These are phyloP conservation scores for Excoecaria cochinchinensis DNA, from an alignment of 345 rosid species.

Conservation along the genomic window DNA sequence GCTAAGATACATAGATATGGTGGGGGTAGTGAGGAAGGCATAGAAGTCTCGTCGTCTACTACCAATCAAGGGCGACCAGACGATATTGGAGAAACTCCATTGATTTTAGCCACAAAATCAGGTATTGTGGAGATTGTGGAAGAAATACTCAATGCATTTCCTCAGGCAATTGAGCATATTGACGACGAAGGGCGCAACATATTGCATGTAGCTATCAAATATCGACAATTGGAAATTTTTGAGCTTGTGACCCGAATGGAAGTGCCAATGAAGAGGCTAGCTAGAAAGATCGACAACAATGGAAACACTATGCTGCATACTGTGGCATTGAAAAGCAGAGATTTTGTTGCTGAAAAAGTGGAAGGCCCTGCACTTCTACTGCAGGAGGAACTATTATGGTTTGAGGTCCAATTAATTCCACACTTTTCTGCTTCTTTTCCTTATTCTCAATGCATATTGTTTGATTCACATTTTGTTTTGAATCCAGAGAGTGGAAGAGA, in stretches of 20 bases:
- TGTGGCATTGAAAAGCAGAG: not conserved
- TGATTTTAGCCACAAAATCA: conserved; percentile 13
- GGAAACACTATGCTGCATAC: conserved; percentile 2
- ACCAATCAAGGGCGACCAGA: not conserved
- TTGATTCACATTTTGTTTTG: not conserved
- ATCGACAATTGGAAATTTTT: conserved; percentile 18
- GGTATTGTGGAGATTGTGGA: conserved; percentile 21
- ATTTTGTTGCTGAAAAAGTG: conserved; percentile 10
- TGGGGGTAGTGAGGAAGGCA: not conserved
- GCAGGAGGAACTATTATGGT: conserved; percentile 20
- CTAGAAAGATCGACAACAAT: not conserved
- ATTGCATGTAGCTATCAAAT: conserved; percentile 23
- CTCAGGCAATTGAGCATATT: conserved; percentile 13
- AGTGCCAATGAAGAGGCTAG: not conserved
- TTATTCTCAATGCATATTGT: too few species aligned
- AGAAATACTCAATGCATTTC: not conserved
- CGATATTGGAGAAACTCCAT: conserved; percentile 4
- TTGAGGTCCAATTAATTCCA: not conserved
- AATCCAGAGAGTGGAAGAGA: conserved; percentile 15
- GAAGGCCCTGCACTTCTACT: conserved; percentile 14
- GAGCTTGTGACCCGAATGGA: conserved; percentile 9
- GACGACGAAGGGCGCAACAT: conserved; percentile 23
- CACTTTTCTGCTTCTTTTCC: not conserved
- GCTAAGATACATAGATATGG: not conserved
- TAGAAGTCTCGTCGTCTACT: not conserved